These are phyloP conservation scores for Colletotrichum horii DNA, from an alignment of 2,329 filamentous ascomycete genomes.

Conservation along the genomic window DNA sequence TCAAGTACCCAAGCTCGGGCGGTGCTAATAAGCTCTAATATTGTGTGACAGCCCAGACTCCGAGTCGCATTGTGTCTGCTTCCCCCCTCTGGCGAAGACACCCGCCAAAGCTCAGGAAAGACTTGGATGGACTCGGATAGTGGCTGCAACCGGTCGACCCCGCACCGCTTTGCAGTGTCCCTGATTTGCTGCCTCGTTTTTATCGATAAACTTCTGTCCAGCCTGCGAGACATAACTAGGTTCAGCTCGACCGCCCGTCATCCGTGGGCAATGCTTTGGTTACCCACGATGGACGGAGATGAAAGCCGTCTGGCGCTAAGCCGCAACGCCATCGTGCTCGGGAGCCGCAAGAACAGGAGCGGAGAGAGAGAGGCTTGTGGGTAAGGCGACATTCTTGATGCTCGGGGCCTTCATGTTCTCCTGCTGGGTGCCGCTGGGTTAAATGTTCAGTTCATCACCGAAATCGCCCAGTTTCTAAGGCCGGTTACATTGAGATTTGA, in stretches of 20 bases:
- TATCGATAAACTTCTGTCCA: neutral
- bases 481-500: neutral
- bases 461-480: neutral
- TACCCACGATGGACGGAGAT: neutral
- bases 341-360: neutral
- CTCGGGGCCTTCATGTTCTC: neutral
- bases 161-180: neutral
- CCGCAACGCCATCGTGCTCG: neutral
- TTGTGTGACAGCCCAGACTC: conserved; percentile 9
- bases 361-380: neutral
- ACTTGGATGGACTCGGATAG: neutral
- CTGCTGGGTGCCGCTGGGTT: neutral
- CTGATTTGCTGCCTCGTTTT: neutral
- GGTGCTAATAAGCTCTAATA: neutral
- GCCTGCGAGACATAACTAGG: neutral
- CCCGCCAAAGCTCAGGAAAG: neutral
- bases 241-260: neutral
- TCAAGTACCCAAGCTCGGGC: neutral
- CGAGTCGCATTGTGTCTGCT: neutral
- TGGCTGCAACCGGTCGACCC: neutral
- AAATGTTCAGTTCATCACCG: neutral
- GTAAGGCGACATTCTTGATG: neutral
- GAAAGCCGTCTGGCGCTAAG: neutral
- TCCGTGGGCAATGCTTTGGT: neutral
- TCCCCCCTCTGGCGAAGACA: neutral